Evolutionary conservation across 1,284 basidiomycete species (phyloP).

Genomic region (Ceratobasidium sp.): DNA sequence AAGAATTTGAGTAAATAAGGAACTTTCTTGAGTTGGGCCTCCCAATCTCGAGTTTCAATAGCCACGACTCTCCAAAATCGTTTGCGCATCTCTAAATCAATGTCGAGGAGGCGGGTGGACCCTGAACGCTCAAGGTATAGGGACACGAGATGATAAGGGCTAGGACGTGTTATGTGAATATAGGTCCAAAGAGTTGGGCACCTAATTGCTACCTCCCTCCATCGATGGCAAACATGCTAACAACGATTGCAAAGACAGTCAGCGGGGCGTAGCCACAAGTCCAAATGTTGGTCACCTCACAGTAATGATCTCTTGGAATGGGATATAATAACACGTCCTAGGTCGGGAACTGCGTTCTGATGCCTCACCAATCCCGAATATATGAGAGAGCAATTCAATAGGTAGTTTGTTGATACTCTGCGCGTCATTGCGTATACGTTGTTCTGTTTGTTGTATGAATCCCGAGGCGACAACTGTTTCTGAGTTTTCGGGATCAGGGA

Average conservation of each 20-base stretch:
- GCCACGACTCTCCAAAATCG: not conserved
- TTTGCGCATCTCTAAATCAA: not conserved
- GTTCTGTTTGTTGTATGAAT: not conserved
- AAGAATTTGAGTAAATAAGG: not conserved
- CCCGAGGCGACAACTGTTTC: not conserved
- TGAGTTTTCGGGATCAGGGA: no score
- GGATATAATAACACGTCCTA: not conserved
- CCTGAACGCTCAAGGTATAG: not conserved
- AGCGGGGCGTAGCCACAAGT: no score
- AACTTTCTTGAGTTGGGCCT: not conserved
- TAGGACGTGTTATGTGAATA: not conserved
- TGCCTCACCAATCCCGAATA: constrained; percentile 13
- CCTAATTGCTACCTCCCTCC: not conserved
- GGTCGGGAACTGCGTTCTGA: not conserved
- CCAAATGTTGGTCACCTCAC: not conserved
- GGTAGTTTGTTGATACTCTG: constrained; percentile 16
- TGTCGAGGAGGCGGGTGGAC: not conserved
- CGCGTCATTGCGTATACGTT: not conserved
- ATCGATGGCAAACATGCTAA: constrained; percentile 6
- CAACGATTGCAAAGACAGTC: not conserved
- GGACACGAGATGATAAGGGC: not conserved
- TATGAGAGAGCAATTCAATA: constrained; percentile 4
- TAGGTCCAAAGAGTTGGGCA: constrained; percentile 1
- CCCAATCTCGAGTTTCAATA: not conserved
- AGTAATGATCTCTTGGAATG: not conserved